phyloP scores from a whole-genome alignment of 2,329 filamentous ascomycete species.

The Trichoderma aggressivum region DNA sequence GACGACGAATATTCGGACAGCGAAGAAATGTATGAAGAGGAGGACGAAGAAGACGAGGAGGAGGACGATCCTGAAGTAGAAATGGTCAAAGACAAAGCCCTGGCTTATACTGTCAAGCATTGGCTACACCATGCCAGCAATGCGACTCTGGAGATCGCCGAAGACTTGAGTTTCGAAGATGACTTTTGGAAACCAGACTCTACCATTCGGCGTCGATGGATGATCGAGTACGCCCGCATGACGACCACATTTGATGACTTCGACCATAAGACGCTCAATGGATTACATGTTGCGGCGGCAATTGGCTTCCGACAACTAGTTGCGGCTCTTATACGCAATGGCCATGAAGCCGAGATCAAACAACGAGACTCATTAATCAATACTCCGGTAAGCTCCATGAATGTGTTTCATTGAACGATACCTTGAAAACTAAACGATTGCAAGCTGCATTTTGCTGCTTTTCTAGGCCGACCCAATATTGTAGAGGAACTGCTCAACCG shows the following conservation, averaged over 20 bases:
- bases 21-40: background rate
- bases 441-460: conserved; percentile 32
- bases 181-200: conserved; percentile 40
- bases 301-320: conserved; percentile 40
- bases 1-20: background rate
- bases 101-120: conserved; percentile 39
- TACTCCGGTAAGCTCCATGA: conserved; percentile 32
- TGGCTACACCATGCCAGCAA: conserved; percentile 42
- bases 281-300: conserved; percentile 38
- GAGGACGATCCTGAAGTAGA: conserved; percentile 31
- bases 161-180: conserved; percentile 36
- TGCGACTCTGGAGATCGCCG: conserved; percentile 41
- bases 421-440: background rate
- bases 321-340: conserved; percentile 36
- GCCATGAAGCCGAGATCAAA: conserved; percentile 35
- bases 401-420: background rate
- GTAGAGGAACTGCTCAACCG: conserved; percentile 36
- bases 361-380: conserved; percentile 31
- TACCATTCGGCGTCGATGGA: conserved; percentile 36
- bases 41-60: background rate
- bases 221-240: conserved; percentile 34
- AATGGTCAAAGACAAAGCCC: conserved; percentile 26
- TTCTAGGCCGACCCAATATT: conserved; percentile 34
- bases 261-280: conserved; percentile 31
- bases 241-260: conserved; percentile 32